Evolutionary conservation across 1,284 basidiomycete species (phyloP), one percentile per base, ranked within the genome.

Genomic region (Volvariella volvacea): DNA sequence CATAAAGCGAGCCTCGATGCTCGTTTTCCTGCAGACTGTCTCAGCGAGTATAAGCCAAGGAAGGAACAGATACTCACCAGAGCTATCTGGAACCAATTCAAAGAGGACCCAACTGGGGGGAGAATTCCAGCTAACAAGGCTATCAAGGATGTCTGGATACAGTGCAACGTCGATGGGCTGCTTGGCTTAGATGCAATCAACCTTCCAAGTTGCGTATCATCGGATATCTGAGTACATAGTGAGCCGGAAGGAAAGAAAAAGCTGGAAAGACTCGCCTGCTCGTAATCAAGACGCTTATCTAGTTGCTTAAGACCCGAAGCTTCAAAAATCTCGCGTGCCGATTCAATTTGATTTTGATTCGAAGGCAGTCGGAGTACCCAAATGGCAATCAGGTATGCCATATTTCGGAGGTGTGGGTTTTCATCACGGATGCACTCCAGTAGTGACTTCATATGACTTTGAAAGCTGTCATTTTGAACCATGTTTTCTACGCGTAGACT

Each of bases 341-440:
- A 64, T 7, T 71, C 65, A 16, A 85, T 57, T 51, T 80, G 80
- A 44, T 71, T 72, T 36, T 76, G 71, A 10, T 78, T 80, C 12
- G 76, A 72, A 1, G 81, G 54, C 12, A 67, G 68, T 19, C 57
- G 58, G 19, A 91, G 55, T 33, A 91, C 57, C 0, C 74, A 69
- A 12, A 76, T 71, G 4, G 74, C 60, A 41, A 88, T 63, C 4
- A 91, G 64, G 52, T 79, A 77, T 0, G 74, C 74, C 28, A 91
- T 59, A 1, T 75, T 60, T 10, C 79, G 71, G 20, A 73, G 65
- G 51, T 86, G 73, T 0, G 75, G 52, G 47, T 76, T 68, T 0
- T 62, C 42, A 38, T 75, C 70, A 8, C 68, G 61, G 3, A 88
- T 53, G 49, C 75, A 80, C 3, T 50, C 48, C 3, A 82, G 52